Conservation (phyloP, 2,329 filamentous ascomycete genomes). For the Calonectria pauciramosa region DNA sequence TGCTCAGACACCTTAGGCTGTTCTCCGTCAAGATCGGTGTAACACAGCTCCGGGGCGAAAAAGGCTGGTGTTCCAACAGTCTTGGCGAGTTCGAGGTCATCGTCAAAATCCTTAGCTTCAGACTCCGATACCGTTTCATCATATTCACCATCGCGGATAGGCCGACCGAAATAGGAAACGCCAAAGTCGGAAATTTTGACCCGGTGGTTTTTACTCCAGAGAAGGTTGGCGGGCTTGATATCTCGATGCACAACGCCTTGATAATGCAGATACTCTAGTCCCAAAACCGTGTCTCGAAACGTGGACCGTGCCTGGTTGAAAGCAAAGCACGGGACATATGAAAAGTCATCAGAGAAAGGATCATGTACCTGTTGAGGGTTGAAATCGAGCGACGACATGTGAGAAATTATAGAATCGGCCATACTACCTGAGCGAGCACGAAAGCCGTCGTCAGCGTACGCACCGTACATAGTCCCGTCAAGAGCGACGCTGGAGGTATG, state of each 20-base stretch:
- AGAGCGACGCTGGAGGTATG: conserved; percentile 70
- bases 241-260: conserved; percentile 88
- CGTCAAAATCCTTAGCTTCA: conserved; percentile 88
- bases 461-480: conserved; percentile 83
- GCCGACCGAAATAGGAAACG: conserved; percentile 95
- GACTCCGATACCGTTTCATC: conserved; percentile 82
- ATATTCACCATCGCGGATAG: conserved; percentile 84
- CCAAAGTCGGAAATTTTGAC: conserved; percentile 99
- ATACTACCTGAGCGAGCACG: conserved; percentile 83
- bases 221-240: conserved; percentile 90
- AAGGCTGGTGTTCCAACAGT: conserved; percentile 98
- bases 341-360: conserved; percentile 86
- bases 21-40: conserved; percentile 79
- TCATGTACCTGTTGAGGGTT: conserved; percentile 70
- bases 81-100: conserved; percentile 96
- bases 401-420: conserved; percentile 80
- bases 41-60: conserved; percentile 96
- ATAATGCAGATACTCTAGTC: conserved; percentile 92
- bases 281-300: conserved; percentile 93
- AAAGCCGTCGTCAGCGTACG: conserved; percentile 72
- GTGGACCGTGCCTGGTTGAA: conserved; percentile 84
- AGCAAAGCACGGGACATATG: conserved; percentile 94
- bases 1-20: conserved; percentile 88
- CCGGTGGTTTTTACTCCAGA: conserved; percentile 86
- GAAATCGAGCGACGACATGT: conserved; percentile 76